Evolutionary conservation across 1,284 basidiomycete species (phyloP).

Genomic region (Takashimella koratensis): DNA sequence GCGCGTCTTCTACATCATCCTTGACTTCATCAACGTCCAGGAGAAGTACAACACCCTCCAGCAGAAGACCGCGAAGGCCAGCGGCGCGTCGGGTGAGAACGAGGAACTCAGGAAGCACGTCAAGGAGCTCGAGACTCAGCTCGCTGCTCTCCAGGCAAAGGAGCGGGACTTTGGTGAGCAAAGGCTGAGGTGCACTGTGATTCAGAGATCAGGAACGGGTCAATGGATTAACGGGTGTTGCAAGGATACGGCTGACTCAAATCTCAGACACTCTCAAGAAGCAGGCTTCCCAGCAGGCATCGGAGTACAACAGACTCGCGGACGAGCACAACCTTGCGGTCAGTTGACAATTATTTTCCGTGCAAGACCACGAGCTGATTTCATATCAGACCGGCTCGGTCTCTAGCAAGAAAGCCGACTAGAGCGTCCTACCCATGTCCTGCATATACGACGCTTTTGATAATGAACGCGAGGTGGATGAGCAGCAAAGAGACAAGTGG

Average conservation of each 20-base stretch:
- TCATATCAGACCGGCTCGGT: constrained; percentile 55
- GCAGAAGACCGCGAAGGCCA: constrained; percentile 55
- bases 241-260: too few species aligned
- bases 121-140: constrained; percentile 61
- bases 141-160: constrained; percentile 54
- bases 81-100: constrained; percentile 40
- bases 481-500: too few species aligned
- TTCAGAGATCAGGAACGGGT: too few species aligned
- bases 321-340: constrained; percentile 66
- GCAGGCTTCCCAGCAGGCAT: constrained; percentile 70
- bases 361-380: neutral
- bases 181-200: too few species aligned
- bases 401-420: constrained; percentile 54
- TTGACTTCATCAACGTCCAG: constrained; percentile 85
- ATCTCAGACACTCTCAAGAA: constrained; percentile 79
- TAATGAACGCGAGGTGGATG: too few species aligned
- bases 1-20: constrained; percentile 84
- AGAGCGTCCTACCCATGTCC: constrained; percentile 7
- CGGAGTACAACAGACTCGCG: constrained; percentile 75
- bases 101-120: constrained; percentile 61
- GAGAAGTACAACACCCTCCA: constrained; percentile 82
- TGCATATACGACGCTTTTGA: too few species aligned
- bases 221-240: too few species aligned
- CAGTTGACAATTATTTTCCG: constrained; percentile 14
- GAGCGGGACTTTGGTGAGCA: constrained; percentile 68